Percentiles rank a stretch among this genome's conserved stretches.
These are phyloP conservation scores for Colletotrichum spaethianum DNA, from an alignment of 2,329 filamentous ascomycete species.

Conservation along the genomic window DNA sequence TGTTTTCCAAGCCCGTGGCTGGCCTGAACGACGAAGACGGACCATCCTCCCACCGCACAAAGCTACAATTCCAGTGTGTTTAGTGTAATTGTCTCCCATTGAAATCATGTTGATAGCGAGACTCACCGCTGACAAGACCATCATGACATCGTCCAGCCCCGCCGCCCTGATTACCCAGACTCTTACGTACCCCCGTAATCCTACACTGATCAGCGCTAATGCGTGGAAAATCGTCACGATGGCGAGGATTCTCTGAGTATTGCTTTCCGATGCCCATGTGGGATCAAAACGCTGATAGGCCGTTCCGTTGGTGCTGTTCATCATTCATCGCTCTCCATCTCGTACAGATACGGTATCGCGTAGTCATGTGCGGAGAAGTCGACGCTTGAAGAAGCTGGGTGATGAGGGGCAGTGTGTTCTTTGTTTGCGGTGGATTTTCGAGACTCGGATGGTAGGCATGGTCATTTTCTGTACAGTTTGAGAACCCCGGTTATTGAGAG, in stretches of 20 bases:
- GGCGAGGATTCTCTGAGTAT: slow-evolving; percentile 44
- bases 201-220: slow-evolving; percentile 7
- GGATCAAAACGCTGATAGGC: slow-evolving; percentile 23
- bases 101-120: neutral
- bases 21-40: slow-evolving; percentile 58
- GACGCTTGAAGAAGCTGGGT: neutral
- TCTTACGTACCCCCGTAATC: slow-evolving; percentile 13
- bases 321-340: neutral
- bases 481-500: neutral
- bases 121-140: slow-evolving; percentile 45
- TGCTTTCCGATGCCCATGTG: slow-evolving; percentile 45
- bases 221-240: slow-evolving; percentile 36
- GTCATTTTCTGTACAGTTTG: neutral
- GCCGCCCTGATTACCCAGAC: slow-evolving; percentile 18
- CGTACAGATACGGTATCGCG: neutral
- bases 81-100: neutral
- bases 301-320: slow-evolving; percentile 6
- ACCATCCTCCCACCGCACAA: slow-evolving; percentile 48
- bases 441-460: neutral
- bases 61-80: slow-evolving; percentile 40
- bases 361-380: neutral
- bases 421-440: neutral
- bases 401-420: neutral
- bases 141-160: slow-evolving; percentile 40
- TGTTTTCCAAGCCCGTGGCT: slow-evolving; percentile 63